phyloP scores from a whole-genome alignment of 139 green algal genomes.

The Closterium sp. region DNA sequence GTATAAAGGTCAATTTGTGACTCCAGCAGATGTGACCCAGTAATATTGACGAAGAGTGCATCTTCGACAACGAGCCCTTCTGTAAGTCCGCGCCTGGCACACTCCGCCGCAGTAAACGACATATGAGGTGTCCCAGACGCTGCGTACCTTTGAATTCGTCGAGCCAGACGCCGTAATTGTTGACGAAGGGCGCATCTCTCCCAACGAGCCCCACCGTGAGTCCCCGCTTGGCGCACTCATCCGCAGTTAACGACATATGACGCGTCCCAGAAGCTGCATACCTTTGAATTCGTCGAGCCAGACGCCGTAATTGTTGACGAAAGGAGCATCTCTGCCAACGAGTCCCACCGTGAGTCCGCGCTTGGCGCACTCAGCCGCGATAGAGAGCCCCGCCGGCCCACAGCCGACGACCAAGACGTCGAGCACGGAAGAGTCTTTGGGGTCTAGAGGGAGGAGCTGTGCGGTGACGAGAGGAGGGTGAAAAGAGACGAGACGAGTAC shows the following conservation, averaged over 20 bases:
- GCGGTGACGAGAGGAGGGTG: not conserved
- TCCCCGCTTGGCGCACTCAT: constrained; percentile 74
- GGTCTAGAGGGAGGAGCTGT: not conserved
- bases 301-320: constrained; percentile 92
- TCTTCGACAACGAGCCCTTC: constrained; percentile 71
- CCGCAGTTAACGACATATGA: too few species aligned
- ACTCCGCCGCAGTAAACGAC: not conserved
- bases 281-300: constrained; percentile 53
- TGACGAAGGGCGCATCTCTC: too few species aligned
- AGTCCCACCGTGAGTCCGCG: constrained; percentile 70
- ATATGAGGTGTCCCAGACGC: constrained; percentile 55
- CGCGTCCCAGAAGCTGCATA: not conserved
- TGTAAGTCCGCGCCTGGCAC: not conserved
- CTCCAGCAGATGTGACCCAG: too few species aligned
- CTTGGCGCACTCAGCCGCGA: constrained; percentile 81
- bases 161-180: constrained; percentile 86
- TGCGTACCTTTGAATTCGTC: constrained; percentile 48
- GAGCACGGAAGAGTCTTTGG: not conserved
- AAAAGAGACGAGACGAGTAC: not conserved
- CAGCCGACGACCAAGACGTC: constrained; percentile 67
- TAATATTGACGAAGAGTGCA: too few species aligned
- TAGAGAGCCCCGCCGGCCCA: constrained; percentile 83
- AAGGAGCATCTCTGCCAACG: constrained; percentile 66
- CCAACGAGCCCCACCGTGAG: constrained; percentile 66
- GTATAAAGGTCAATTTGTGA: too few species aligned